Conservation (phyloP, 73 alveolate species). For the Breviolum minutum region DNA sequence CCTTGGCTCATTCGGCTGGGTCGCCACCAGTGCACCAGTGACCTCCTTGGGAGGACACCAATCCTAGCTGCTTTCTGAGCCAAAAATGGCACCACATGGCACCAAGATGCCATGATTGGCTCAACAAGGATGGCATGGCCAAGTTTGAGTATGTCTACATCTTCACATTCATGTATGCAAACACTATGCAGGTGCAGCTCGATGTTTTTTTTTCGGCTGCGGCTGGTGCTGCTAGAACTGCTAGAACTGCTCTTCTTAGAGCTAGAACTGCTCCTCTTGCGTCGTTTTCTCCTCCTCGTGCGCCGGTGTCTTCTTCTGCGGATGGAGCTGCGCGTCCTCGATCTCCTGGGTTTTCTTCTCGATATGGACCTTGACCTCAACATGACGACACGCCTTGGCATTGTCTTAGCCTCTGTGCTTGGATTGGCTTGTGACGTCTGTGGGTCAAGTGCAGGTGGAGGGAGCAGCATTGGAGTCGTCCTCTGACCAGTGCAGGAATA, state of each 20-base stretch:
- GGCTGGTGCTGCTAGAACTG: too few species aligned
- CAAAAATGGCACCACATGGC: not conserved
- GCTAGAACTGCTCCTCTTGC: too few species aligned
- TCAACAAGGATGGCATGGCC: not conserved
- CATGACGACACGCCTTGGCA: too few species aligned
- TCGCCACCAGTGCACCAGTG: not conserved
- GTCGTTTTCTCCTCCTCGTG: not conserved
- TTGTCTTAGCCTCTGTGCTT: too few species aligned
- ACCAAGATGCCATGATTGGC: not conserved
- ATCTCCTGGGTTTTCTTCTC: not conserved
- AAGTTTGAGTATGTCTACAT: not conserved
- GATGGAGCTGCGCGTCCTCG: not conserved
- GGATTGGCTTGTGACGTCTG: too few species aligned
- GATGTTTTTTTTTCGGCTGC: too few species aligned
- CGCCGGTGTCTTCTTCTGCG: not conserved
- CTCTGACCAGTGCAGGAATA: not conserved
- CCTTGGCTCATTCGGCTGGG: not conserved
- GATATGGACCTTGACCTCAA: not conserved
- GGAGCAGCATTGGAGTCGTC: not conserved
- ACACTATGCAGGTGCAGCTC: too few species aligned
- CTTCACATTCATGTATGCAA: not conserved
- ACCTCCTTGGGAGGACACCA: conserved; percentile 44
- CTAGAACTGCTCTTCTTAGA: too few species aligned
- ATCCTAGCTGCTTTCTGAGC: conserved; percentile 4
- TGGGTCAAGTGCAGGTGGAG: not conserved